Conservation (phyloP, 169 alveolate species). For the Eimeria falciformis region DNA sequence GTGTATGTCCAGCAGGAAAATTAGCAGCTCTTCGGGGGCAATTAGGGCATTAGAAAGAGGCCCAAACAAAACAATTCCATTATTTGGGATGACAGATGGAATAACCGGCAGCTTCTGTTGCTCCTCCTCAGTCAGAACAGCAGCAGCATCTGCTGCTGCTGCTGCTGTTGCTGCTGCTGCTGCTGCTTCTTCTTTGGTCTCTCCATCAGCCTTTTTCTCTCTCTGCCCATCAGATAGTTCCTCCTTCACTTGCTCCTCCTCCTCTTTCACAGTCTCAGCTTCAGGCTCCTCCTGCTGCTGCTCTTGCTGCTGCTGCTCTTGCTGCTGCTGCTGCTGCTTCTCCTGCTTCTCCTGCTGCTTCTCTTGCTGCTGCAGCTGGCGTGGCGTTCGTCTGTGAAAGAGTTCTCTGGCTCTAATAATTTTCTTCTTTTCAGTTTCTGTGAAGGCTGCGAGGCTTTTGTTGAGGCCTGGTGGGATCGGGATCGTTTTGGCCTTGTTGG, state of each 20-base stretch:
- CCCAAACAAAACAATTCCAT: conserved; percentile 65
- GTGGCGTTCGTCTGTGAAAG: not conserved
- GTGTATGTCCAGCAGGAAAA: conserved; percentile 15
- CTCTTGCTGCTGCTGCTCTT: conserved; percentile 31
- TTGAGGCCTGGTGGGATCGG: conserved; percentile 30
- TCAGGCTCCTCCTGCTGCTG: not conserved
- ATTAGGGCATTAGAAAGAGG: conserved; percentile 54
- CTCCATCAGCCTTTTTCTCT: not conserved
- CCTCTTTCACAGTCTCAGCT: conserved; percentile 3
- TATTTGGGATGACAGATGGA: conserved; percentile 51
- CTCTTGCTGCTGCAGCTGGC: not conserved
- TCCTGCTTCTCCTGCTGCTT: not conserved
- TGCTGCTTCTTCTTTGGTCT: conserved; percentile 1
- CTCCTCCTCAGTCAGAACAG: conserved; percentile 10
- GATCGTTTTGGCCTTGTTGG: not conserved
- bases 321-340: conserved; percentile 28
- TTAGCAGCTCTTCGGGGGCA: conserved; percentile 70
- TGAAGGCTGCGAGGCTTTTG: conserved; percentile 3
- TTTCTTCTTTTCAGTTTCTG: not conserved
- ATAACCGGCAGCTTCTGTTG: conserved; percentile 23
- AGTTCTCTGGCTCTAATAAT: not conserved
- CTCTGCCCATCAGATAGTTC: not conserved
- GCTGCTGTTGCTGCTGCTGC: conserved; percentile 3
- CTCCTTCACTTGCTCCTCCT: not conserved
- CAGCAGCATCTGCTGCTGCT: not conserved